These are phyloP conservation scores for Candida chilensis DNA, from an alignment of 805 yeast genomes.

Conservation along the genomic window DNA sequence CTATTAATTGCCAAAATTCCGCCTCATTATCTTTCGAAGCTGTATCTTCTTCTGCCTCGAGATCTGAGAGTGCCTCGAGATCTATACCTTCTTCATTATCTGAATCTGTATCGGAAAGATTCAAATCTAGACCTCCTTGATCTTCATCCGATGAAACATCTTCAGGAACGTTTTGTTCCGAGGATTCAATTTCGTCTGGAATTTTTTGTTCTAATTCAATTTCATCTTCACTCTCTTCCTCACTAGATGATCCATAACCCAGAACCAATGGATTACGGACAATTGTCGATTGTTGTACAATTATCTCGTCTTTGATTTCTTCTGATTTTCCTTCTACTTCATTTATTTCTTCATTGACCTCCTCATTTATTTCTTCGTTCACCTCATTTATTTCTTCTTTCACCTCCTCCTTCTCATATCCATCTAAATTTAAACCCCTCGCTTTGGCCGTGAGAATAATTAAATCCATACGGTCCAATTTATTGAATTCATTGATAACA, in stretches of 20 bases:
- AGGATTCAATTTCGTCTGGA: constrained; percentile 8
- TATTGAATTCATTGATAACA: not conserved
- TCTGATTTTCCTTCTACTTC: constrained; percentile 17
- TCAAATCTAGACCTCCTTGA: not conserved
- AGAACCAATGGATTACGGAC: not conserved
- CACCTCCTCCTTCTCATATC: too few relatives aligned
- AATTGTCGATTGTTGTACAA: too few relatives aligned
- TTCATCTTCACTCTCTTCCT: constrained; percentile 1
- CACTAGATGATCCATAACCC: constrained; percentile 2
- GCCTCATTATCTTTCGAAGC: constrained; percentile 3
- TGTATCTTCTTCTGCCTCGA: constrained; percentile 5
- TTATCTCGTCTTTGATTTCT: constrained; percentile 10
- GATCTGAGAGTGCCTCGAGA: constrained; percentile 8
- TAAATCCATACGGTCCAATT: not conserved
- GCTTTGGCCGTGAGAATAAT: constrained; percentile 1
- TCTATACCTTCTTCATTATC: constrained; percentile 11
- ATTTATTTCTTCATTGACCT: too few relatives aligned
- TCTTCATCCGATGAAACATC: constrained; percentile 1
- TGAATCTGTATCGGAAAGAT: constrained; percentile 3
- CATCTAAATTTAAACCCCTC: not conserved
- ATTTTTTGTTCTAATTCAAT: not conserved
- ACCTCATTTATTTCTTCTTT: too few relatives aligned
- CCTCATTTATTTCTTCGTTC: too few relatives aligned
- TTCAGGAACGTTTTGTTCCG: constrained; percentile 9
- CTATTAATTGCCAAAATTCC: constrained; percentile 23